These are phyloP conservation scores for Pseudonectria buxi DNA, from an alignment of 2,329 filamentous ascomycete genomes.

Conservation along the genomic window DNA sequence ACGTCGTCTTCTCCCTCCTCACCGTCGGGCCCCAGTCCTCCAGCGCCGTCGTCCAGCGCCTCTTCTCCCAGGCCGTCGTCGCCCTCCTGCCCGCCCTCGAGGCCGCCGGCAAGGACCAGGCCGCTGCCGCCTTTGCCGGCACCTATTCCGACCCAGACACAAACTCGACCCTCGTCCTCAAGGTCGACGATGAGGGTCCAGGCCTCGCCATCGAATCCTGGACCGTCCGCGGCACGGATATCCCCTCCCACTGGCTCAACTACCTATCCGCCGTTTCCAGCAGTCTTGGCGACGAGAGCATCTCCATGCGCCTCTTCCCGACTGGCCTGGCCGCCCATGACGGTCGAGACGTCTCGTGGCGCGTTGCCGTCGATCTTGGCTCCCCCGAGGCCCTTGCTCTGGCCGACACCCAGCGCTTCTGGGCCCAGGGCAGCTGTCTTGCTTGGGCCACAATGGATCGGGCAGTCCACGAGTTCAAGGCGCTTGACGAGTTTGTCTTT, in stretches of 20 bases:
- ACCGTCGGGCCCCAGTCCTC: slow-evolving; percentile 16
- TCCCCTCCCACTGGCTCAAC: background rate
- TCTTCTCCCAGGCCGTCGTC: background rate
- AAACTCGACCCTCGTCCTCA: background rate
- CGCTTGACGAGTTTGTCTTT: background rate
- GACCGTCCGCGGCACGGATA: background rate
- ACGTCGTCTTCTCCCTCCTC: slow-evolving; percentile 31
- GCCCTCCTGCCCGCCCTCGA: background rate
- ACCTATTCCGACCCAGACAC: background rate
- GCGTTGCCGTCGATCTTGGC: background rate
- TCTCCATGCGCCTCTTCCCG: background rate
- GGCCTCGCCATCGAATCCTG: background rate
- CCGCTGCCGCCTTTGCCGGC: background rate
- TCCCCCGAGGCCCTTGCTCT: background rate
- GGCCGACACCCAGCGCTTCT: background rate
- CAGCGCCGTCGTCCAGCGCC: background rate
- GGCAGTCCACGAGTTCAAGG: background rate
- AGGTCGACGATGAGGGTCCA: background rate
- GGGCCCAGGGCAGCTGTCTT: background rate
- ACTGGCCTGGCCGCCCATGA: background rate
- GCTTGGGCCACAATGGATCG: background rate
- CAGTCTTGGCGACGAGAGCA: background rate
- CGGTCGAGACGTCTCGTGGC: background rate
- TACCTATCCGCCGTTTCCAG: background rate
- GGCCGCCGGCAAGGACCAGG: background rate